A percentile compares a stretch with the other conserved stretches of the same genome.
Conservation (phyloP, 768 basidiomycete genomes). For the Boletus rex-veris region DNA sequence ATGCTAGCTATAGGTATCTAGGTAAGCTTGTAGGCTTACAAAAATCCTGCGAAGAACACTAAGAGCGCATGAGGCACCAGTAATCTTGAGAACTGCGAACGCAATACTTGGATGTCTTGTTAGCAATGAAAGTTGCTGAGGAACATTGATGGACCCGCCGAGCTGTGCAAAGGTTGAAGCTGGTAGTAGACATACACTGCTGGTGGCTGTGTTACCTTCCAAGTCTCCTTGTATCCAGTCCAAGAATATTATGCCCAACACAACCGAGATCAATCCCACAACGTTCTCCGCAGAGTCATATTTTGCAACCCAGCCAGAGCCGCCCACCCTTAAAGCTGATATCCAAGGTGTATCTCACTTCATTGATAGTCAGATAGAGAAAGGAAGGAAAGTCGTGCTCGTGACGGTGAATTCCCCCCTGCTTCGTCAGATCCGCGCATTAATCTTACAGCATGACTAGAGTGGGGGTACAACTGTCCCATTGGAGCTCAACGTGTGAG, state of each 20-base stretch:
- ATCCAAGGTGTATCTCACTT: slow-evolving; percentile 64
- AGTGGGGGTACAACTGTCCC: slow-evolving; percentile 99
- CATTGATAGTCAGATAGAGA: slow-evolving; percentile 58
- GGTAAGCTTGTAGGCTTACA: too few species aligned
- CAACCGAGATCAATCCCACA: slow-evolving; percentile 9
- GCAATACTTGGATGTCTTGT: too few species aligned
- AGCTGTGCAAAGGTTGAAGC: too few species aligned
- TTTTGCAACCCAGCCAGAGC: slow-evolving; percentile 84
- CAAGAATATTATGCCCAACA: slow-evolving; percentile 12
- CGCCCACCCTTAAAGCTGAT: slow-evolving; percentile 66
- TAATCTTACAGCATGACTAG: slow-evolving; percentile 40
- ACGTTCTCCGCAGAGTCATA: slow-evolving; percentile 84
- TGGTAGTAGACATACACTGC: too few species aligned
- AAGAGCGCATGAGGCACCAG: slow-evolving; percentile 26
- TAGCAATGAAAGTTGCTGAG: too few species aligned
- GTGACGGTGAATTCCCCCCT: slow-evolving; percentile 70
- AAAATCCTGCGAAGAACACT: not conserved
- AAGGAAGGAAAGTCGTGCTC: slow-evolving; percentile 78
- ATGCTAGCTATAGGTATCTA: too few species aligned
- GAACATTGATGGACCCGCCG: too few species aligned
- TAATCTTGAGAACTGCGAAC: too few species aligned
- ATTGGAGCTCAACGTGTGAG: slow-evolving; percentile 98
- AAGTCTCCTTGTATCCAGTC: not conserved
- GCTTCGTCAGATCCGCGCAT: slow-evolving; percentile 1
- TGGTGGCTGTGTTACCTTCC: slow-evolving; percentile 9